Base-by-base conservation (phyloP, 306 rosid species). In the Sicyos edulis region DNA sequence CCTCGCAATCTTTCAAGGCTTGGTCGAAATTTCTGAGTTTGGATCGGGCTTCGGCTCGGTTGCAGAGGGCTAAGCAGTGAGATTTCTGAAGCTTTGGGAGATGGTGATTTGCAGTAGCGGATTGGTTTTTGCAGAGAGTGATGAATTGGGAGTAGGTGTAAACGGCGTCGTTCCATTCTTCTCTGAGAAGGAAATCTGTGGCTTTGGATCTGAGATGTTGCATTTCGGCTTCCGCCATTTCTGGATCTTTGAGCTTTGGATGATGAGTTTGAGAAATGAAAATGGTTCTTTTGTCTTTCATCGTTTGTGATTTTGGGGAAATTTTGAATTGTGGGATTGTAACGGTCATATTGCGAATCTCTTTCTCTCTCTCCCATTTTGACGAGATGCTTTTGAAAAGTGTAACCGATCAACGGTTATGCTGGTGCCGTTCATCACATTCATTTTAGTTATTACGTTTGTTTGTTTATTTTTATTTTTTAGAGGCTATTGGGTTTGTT, bases 191-290 rank as follows among this genome's bases (percentile, higher is more conserved):
- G 45, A 86, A 88, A 74, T 92, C 96, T 5, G 91, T 76, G 79
- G 98, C 98, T 83, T 80, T 92, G 75, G 96, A 88, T 86, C 96
- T 69, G 22, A 92, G 88, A 15, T 75, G 78, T 55, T 90, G 96
- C 82, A 88, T 32, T 19, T 16, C 54, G 22, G 76, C 89, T 65
- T 82, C 87, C 64, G 82, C 82, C 87, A 84, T 88, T 80, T 74
- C 76, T 63, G 20, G 67, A 21, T 24, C 57, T 19, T 68, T 49
- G 6, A 13, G 29, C 8, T 26, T 49, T 1, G 5, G 16, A 37
- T 14, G 26, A 1, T 8, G 59, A 49, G 73, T 21, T 21, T 26
- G 9, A 22, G 26, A 59, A 24, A 32, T 24, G 9, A 22, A 56
- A 24, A 69, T 8, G 62, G 42, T 32, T 56, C 64, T 56, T 26